Conservation (phyloP, 164 flowering plant genomes). For the Warburgia ugandensis region DNA sequence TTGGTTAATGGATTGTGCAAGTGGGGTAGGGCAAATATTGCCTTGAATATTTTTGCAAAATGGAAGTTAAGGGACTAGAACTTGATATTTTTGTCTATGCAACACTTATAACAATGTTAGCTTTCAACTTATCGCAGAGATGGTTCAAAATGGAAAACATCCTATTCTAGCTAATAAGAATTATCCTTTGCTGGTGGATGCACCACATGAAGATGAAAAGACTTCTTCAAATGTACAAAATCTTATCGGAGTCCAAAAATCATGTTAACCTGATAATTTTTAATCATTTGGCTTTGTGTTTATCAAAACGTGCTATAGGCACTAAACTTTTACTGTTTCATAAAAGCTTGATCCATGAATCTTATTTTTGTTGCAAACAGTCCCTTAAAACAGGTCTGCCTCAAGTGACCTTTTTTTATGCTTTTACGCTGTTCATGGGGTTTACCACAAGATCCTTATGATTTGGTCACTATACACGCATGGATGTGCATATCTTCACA, state of each 20-base stretch:
- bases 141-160: slow-evolving; percentile 37
- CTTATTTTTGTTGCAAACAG: too few relatives aligned
- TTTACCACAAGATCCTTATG: too few relatives aligned
- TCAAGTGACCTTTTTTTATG: too few relatives aligned
- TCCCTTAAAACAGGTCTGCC: too few relatives aligned
- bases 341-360: too few relatives aligned
- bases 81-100: slow-evolving; percentile 51
- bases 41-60: slow-evolving; percentile 41
- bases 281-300: too few relatives aligned
- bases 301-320: too few relatives aligned
- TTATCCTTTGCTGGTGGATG: slow-evolving; percentile 25
- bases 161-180: slow-evolving; percentile 44
- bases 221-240: slow-evolving; percentile 34
- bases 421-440: too few relatives aligned
- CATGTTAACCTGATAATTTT: too few relatives aligned
- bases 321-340: too few relatives aligned
- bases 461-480: too few relatives aligned
- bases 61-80: slow-evolving; percentile 52
- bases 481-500: too few relatives aligned
- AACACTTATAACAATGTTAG: slow-evolving; percentile 36
- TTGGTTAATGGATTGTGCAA: slow-evolving; percentile 76
- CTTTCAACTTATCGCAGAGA: slow-evolving; percentile 42
- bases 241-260: slow-evolving; percentile 45
- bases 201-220: slow-evolving; percentile 32
- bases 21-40: slow-evolving; percentile 45